Conservation (phyloP, 306 rosid species). For the Pyrus bretschneideri region DNA sequence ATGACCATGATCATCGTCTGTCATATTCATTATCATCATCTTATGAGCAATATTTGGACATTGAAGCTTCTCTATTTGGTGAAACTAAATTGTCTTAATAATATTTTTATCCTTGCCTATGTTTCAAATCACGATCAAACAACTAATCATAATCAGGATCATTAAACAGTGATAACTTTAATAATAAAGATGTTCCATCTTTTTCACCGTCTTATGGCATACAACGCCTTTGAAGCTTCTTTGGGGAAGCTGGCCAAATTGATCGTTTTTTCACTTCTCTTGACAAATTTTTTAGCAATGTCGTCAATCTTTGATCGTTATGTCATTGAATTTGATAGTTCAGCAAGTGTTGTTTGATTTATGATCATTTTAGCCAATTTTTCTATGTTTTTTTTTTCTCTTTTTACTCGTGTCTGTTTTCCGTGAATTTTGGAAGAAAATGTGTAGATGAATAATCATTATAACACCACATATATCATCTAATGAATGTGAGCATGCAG, state of each 20-base stretch:
- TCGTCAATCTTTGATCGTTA: neutral
- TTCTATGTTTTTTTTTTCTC: no score
- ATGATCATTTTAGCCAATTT: neutral
- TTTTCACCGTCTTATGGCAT: neutral
- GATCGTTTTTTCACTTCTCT: neutral
- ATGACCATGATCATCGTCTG: neutral
- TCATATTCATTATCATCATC: neutral
- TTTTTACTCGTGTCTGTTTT: no score
- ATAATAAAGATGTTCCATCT: neutral
- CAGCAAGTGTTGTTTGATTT: neutral
- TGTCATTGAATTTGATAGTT: neutral
- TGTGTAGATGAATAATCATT: neutral
- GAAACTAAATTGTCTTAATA: neutral
- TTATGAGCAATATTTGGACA: neutral
- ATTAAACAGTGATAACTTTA: neutral
- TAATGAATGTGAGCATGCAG: conserved; percentile 26
- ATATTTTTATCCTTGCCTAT: neutral
- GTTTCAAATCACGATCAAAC: neutral
- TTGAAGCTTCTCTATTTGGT: neutral
- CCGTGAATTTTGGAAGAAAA: neutral
- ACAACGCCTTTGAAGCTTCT: neutral
- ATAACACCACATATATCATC: neutral
- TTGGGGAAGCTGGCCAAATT: neutral
- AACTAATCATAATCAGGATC: neutral
- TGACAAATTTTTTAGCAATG: no score